Percentiles rank a stretch among this genome's conserved stretches.
Conservation (phyloP, 2,329 filamentous ascomycete genomes). For the Alternaria brassicae region DNA sequence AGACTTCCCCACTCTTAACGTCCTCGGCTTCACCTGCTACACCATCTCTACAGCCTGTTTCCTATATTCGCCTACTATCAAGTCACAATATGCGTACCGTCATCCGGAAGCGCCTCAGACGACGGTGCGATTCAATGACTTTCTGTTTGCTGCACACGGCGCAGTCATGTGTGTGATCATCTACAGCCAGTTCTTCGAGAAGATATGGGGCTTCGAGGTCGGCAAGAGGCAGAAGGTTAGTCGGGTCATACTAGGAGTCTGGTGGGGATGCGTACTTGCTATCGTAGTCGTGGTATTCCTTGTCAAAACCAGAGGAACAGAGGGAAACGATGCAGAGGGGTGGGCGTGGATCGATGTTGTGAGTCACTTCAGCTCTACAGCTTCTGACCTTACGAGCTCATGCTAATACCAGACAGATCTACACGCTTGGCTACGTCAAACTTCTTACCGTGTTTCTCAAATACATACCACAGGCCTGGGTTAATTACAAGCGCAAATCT, state of each 20-base stretch:
- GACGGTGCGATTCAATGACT: slow-evolving; percentile 88
- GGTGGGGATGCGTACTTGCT: slow-evolving; percentile 70
- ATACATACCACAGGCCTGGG: slow-evolving; percentile 74
- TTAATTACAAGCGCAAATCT: slow-evolving; percentile 84
- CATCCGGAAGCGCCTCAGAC: slow-evolving; percentile 76
- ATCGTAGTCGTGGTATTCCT: slow-evolving; percentile 58
- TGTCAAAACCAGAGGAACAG: slow-evolving; percentile 52
- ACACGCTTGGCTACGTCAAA: slow-evolving; percentile 85
- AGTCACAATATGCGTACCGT: slow-evolving; percentile 81
- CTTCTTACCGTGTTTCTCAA: slow-evolving; percentile 88
- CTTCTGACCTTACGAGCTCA: background rate
- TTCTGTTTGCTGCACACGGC: slow-evolving; percentile 85
- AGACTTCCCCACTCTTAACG: slow-evolving; percentile 83
- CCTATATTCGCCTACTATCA: slow-evolving; percentile 79
- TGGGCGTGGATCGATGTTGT: slow-evolving; percentile 73
- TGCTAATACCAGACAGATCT: slow-evolving; percentile 51
- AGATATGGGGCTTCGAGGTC: slow-evolving; percentile 77
- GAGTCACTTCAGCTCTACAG: slow-evolving; percentile 61
- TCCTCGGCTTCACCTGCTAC: slow-evolving; percentile 76
- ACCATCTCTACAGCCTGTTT: slow-evolving; percentile 76
- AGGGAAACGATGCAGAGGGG: slow-evolving; percentile 56
- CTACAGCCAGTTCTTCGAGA: slow-evolving; percentile 77
- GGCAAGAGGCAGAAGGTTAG: slow-evolving; percentile 62
- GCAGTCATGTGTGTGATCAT: slow-evolving; percentile 73
- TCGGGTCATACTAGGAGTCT: slow-evolving; percentile 71